Conservation (phyloP, 192 early-diverging fungal genomes). For the Coemansia sp. region DNA sequence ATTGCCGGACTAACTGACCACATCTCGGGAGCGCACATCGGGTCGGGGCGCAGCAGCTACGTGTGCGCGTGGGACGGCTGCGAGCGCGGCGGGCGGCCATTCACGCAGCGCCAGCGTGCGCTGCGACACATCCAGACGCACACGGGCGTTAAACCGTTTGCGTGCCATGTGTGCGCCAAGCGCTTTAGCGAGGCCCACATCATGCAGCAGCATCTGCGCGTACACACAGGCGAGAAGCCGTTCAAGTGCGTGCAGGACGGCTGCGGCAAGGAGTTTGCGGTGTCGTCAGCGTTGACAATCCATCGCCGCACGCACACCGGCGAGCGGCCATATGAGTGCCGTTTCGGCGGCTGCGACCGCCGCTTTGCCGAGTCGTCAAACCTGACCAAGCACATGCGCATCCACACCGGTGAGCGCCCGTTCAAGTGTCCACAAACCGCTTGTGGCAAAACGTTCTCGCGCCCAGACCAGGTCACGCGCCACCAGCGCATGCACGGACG, state of each 20-base stretch:
- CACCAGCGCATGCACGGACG: slow-evolving; percentile 55
- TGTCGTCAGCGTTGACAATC: slow-evolving; percentile 65
- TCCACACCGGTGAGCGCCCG: slow-evolving; percentile 73
- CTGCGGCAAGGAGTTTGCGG: slow-evolving; percentile 65
- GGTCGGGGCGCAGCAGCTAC: slow-evolving; percentile 47
- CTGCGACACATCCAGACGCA: slow-evolving; percentile 85
- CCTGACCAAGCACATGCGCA: slow-evolving; percentile 68
- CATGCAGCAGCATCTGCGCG: slow-evolving; percentile 74
- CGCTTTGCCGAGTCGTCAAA: slow-evolving; percentile 57
- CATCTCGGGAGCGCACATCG: slow-evolving; percentile 38
- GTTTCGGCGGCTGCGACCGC: slow-evolving; percentile 34
- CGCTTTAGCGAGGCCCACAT: slow-evolving; percentile 76
- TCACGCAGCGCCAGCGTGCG: slow-evolving; percentile 65
- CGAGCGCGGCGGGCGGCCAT: slow-evolving; percentile 61
- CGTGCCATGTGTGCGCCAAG: slow-evolving; percentile 70
- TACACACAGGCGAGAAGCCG: slow-evolving; percentile 75
- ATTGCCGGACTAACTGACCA: slow-evolving; percentile 44
- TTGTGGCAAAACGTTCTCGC: slow-evolving; percentile 70
- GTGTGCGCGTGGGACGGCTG: slow-evolving; percentile 50
- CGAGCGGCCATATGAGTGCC: slow-evolving; percentile 67
- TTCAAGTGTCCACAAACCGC: slow-evolving; percentile 61
- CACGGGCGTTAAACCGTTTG: slow-evolving; percentile 77
- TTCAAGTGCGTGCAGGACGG: slow-evolving; percentile 61
- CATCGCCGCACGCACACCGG: slow-evolving; percentile 68
- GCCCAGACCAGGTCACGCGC: slow-evolving; percentile 65